Conservation (phyloP, 1,139 yeast genomes). For the Pneumocystis carinii region DNA sequence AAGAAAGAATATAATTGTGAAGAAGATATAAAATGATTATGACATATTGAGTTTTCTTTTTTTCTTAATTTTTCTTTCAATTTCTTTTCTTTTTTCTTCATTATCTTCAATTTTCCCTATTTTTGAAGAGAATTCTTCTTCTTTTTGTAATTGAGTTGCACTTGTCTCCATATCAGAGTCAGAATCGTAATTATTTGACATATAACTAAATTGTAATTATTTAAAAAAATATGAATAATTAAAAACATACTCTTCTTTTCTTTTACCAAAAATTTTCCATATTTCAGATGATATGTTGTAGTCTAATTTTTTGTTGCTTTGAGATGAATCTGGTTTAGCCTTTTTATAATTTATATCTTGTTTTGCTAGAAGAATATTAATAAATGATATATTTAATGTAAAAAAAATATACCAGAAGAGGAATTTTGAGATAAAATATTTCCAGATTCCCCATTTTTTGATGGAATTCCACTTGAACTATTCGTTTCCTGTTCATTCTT, state of each 20-base stretch:
- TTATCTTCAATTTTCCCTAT: neutral
- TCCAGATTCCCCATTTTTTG: neutral
- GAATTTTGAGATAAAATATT: neutral
- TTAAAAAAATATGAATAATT: neutral
- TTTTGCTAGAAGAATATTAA: neutral
- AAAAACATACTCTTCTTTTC: neutral
- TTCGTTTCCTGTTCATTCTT: neutral
- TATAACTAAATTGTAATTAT: neutral
- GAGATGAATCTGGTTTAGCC: neutral
- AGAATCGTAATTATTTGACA: neutral
- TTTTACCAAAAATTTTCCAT: neutral
- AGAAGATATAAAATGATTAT: neutral
- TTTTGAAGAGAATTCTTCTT: neutral
- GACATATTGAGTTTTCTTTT: neutral
- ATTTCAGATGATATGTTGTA: neutral
- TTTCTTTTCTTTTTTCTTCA: neutral
- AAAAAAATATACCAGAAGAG: neutral
- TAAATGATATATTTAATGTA: neutral
- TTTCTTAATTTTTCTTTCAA: neutral
- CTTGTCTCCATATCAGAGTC: constrained; percentile 1
- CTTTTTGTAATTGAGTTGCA: neutral
- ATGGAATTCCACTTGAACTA: neutral
- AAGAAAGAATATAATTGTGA: neutral
- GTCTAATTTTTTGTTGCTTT: neutral
- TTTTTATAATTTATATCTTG: neutral